Evolutionary conservation across 2,329 filamentous ascomycete genomes (phyloP).

Genomic region (Paracoccidioides lutzii): DNA sequence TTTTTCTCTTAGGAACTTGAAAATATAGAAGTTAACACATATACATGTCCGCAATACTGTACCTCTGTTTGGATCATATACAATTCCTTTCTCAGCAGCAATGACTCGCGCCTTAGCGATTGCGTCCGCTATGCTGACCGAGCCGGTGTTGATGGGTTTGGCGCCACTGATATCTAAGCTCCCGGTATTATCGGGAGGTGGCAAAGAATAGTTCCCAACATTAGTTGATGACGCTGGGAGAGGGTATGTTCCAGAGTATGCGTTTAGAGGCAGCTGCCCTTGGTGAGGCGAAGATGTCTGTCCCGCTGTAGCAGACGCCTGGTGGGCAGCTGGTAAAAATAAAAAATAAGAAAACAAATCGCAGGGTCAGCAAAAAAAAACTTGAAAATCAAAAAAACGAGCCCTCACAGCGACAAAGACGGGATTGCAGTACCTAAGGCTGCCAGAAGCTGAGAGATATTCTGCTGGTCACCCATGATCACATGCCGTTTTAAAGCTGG

Average conservation of each 20-base stretch:
- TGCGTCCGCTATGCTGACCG: conserved; percentile 70
- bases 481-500: background rate
- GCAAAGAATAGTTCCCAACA: conserved; percentile 31
- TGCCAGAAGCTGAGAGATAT: conserved; percentile 39
- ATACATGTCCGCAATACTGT: conserved; percentile 3
- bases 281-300: conserved; percentile 25
- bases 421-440: conserved; percentile 31
- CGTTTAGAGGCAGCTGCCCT: conserved; percentile 22
- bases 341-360: background rate
- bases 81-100: conserved; percentile 63
- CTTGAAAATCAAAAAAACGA: background rate
- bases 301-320: conserved; percentile 35
- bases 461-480: conserved; percentile 6
- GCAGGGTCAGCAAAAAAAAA: too few relatives aligned
- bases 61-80: conserved; percentile 31
- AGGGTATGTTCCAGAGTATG: conserved; percentile 34
- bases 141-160: conserved; percentile 66
- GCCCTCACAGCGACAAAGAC: background rate
- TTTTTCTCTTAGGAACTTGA: background rate
- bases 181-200: conserved; percentile 43
- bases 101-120: conserved; percentile 74
- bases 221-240: conserved; percentile 27
- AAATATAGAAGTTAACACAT: background rate
- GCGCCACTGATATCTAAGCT: conserved; percentile 70
- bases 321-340: conserved; percentile 34